Percentiles rank a stretch among this genome's conserved stretches.
Evolutionary conservation across 768 basidiomycete genomes (phyloP).

Genomic region (Tephrocybe sp.): DNA sequence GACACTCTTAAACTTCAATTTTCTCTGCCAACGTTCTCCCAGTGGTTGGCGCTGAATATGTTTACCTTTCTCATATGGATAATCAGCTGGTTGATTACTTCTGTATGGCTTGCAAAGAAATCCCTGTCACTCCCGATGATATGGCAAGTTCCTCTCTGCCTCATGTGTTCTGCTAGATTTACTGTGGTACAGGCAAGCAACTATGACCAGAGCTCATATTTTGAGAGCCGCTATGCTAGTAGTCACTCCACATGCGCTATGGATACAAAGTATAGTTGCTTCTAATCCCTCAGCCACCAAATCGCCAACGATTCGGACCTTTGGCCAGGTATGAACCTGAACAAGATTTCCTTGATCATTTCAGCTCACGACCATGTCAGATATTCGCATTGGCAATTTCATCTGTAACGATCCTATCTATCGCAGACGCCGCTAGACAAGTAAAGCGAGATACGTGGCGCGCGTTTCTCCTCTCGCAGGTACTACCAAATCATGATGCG

Average conservation of each 20-base stretch:
- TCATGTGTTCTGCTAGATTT: neutral
- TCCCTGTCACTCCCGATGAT: neutral
- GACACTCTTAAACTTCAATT: too few species aligned
- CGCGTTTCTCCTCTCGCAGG: neutral
- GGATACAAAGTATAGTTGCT: conserved; percentile 9
- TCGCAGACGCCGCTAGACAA: neutral
- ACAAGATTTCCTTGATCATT: too few species aligned
- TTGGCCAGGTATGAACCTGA: conserved; percentile 10
- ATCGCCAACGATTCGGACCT: conserved; percentile 5
- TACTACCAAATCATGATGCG: neutral
- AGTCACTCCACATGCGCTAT: conserved; percentile 4
- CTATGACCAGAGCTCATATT: conserved; percentile 7
- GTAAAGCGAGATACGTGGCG: neutral
- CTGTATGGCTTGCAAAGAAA: conserved; percentile 3
- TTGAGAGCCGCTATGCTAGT: conserved; percentile 8
- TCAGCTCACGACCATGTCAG: neutral
- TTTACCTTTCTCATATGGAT: conserved; percentile 7
- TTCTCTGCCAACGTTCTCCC: too few species aligned
- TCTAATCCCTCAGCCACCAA: conserved; percentile 7
- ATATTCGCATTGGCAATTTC: conserved; percentile 2
- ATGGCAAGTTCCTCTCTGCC: neutral
- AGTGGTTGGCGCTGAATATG: neutral
- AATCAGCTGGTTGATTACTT: conserved; percentile 8
- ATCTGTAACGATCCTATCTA: neutral
- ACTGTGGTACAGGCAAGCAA: neutral